Base-by-base conservation (phyloP, 2,329 filamentous ascomycete genomes). In the Daldinia sp. region DNA sequence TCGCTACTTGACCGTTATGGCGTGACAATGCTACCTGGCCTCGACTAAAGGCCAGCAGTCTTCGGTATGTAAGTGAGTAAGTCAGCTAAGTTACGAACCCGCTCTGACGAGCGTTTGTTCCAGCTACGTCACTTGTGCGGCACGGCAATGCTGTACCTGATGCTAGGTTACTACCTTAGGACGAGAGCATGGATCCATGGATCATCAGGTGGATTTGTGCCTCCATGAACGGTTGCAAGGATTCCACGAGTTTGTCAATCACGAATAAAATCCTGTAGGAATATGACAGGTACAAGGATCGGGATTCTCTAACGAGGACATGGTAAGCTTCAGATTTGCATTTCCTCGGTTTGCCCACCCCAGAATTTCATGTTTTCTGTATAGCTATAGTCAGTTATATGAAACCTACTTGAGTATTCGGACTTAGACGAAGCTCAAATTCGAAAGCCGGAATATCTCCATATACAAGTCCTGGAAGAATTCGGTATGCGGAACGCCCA, bases 121-220 rank as follows among this genome's bases (percentile, higher is more conserved):
- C 58, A 56, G 45, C 56, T 68, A 68, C 66, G 66, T 68, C 63
- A 68, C 66, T 58, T 52, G 11, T 60, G 61, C 58, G 67, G 64
- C 63, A 62, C 64, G 62, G 67, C 48, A 51, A 64, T 53, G 58
- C 62, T 57, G 56, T 64, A 61, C 63, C 62, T 68, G 60, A 62
- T 59, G 52, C 32, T 47, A 49, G 39, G 39, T 30, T 30, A 41
- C 47, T 43, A n/a, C n/a, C n/a, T n/a, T n/a, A 56, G 51, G 48
- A 51, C 34, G 45, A 37, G 56, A 62, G 45, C 60, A 64, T 58
- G 58, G 61, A 58, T 64, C 47, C 54, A 47, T 59, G 65, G 63
- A 63, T 58, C 57, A 63, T 58, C 57, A 56, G 45, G 41, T 62
- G 53, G 54, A 49, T 50, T 63, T 63, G 48, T 57, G 52, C 53